A percentile compares a stretch with the other conserved stretches of the same genome.
phyloP scores from a whole-genome alignment of 768 basidiomycete genomes.

The Leucocoprinus sp. region DNA sequence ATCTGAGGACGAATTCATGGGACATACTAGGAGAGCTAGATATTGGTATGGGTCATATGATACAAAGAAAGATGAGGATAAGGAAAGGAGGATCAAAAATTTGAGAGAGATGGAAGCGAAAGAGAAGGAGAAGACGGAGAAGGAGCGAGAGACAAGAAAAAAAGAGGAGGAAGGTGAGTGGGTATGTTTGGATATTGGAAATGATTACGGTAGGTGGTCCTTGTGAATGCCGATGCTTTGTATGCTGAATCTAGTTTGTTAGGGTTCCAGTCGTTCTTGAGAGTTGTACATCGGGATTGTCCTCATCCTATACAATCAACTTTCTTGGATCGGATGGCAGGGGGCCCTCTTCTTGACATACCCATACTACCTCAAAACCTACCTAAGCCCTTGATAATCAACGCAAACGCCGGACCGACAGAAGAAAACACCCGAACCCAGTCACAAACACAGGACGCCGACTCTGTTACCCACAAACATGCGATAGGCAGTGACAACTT shows the following conservation, averaged over 20 bases:
- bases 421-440: neutral
- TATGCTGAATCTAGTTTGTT: neutral
- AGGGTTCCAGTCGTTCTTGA: slow-evolving; percentile 4
- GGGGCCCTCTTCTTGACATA: neutral
- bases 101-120: neutral
- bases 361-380: slow-evolving; percentile 4
- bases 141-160: neutral
- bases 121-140: slow-evolving; percentile 6
- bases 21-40: slow-evolving; percentile 4
- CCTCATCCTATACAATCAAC: slow-evolving; percentile 37
- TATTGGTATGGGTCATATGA: slow-evolving; percentile 14
- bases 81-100: neutral
- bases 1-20: slow-evolving; percentile 5
- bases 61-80: neutral
- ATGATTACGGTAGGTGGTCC: slow-evolving; percentile 30
- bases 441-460: neutral
- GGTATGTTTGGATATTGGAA: slow-evolving; percentile 45
- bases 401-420: neutral
- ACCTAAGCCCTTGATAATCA: neutral
- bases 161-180: slow-evolving; percentile 32
- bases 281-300: slow-evolving; percentile 43
- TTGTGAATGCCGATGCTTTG: neutral
- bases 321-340: slow-evolving; percentile 2
- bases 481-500: too few species aligned
- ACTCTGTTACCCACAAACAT: too few species aligned